Evolutionary conservation across 75 land plant genomes (phyloP), one percentile per base, ranked within the genome.

Genomic region (Pseudotsuga menziesii): DNA sequence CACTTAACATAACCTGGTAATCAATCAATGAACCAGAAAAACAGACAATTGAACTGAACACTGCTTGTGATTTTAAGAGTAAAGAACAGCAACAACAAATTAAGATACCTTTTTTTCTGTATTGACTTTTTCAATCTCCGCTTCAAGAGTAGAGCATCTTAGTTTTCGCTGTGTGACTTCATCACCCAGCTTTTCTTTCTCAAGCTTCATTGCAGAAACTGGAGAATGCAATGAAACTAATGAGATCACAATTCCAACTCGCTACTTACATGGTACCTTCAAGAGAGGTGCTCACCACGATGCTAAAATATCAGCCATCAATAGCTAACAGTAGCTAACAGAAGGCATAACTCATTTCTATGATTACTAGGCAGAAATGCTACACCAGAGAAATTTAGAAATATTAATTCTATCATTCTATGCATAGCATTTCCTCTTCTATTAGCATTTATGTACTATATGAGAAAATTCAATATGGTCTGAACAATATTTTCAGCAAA

Each of bases 41-140:
- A 27, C 73, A 27, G 73, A 25, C 17, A 9, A 17, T 27, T 17
- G 35, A 17, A 17, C 39, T 70, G 22, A 26, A 70, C 17, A 20
- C 16, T 44, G 39, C 12, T 9, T 61, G 63, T 61, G 63, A 48
- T n/a, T n/a, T n/a, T n/a, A 48, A 48, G 52, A 69, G 41, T 3
- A 41, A 3, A 41, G 29, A 19, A 36, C 41, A 39, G 6, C 72
- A 35, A 69, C 8, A 56, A 27, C 32, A 56, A 55, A 61, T 73
- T 22, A 76, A 57, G 16, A 17, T 25, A 81, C 83, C 83, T 78
- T 64, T 35, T 72, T 78, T 41, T 78, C 29, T n/a, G 54, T 72
- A 17, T 66, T 78, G 39, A 41, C 73, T 56, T 22, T 26, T 57
- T 27, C 64, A 20, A 81, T 17, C 26, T 63, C 58, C 27, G 20